Base-by-base conservation (phyloP, 1,284 basidiomycete species). In the Inonotus obliquus region DNA sequence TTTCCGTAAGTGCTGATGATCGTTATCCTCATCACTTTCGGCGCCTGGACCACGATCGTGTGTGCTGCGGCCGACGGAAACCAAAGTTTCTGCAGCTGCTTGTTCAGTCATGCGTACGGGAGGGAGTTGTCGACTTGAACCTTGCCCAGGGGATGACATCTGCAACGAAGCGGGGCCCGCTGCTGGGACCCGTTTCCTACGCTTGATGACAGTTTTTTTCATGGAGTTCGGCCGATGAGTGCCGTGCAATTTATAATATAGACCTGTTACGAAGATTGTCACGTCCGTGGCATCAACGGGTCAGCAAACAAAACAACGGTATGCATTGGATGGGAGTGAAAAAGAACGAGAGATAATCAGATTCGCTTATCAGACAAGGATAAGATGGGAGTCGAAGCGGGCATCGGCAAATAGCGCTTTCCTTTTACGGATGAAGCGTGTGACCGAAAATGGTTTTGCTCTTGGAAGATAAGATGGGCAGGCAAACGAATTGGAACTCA, bases 191-290 rank as follows among this genome's bases (percentile, higher is more conserved):
- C 96, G 89, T 78, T 98, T 98, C 65, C 96, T 83, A 39, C 96
- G 86, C 79, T 99, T 99, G 81, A 99, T 99, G 68, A 98, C 94
- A 2, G 93, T 92, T 81, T 98, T 98, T 77, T 97, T 98, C 94
- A 99, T 96, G 62, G 94, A 94, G 65, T 96, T 96, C 37, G 96
- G 96, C 48, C 96, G 87, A 69, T 98, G 95, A 0, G 93, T 94
- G 61, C 95, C 94, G 79, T 99, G 96, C 11, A 99, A 83, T 77
- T 99, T 99, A 81, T 95, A 96, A 77, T 98, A 99, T 4, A 99
- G 84, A 63, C 95, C 94, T 96, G 72, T 41, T 51, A 39, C 41
- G 49, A 54, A 59, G 59, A 56, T 61, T 56, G 39, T 49, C 63
- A 63, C 48, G 54, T 38, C 37, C 55, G 60, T 63, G 49, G 57